phyloP scores from a whole-genome alignment of 495 filamentous ascomycete species.

The Jackrogersella minutella region DNA sequence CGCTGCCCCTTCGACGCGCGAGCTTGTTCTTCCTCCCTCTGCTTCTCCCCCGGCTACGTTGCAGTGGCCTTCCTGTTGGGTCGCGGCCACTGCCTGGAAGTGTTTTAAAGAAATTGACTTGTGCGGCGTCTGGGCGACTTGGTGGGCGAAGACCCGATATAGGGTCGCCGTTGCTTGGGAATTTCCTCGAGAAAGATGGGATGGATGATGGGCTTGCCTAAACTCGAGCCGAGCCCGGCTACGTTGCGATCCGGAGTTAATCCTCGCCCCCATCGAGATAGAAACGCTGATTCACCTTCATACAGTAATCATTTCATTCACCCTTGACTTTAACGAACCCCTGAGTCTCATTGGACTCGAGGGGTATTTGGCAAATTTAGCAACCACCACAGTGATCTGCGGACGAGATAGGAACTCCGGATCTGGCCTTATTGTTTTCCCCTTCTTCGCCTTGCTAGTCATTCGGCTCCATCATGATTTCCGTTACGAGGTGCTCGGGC shows the following conservation, averaged over 20 bases:
- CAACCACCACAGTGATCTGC: constrained; percentile 8
- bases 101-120: constrained; percentile 41
- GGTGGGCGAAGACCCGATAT: constrained; percentile 35
- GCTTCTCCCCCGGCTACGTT: constrained; percentile 31
- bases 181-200: constrained; percentile 26
- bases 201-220: constrained; percentile 24
- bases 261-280: constrained; percentile 23
- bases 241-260: constrained; percentile 38
- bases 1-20: constrained; percentile 20
- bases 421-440: constrained; percentile 1
- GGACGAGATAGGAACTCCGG: constrained; percentile 2
- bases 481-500: constrained; percentile 32
- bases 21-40: constrained; percentile 19
- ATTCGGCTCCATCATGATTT: constrained; percentile 2
- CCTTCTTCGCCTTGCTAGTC: background rate
- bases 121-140: constrained; percentile 30
- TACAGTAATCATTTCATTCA: constrained; percentile 35
- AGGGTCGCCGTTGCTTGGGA: constrained; percentile 26
- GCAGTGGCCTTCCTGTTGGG: constrained; percentile 43
- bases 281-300: constrained; percentile 21
- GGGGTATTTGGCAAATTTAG: constrained; percentile 20
- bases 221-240: constrained; percentile 35
- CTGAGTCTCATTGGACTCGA: constrained; percentile 17
- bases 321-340: constrained; percentile 12
- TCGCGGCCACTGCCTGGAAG: constrained; percentile 35